These are phyloP conservation scores for Lactarius trivialis DNA, from an alignment of 768 basidiomycete species.

Conservation along the genomic window DNA sequence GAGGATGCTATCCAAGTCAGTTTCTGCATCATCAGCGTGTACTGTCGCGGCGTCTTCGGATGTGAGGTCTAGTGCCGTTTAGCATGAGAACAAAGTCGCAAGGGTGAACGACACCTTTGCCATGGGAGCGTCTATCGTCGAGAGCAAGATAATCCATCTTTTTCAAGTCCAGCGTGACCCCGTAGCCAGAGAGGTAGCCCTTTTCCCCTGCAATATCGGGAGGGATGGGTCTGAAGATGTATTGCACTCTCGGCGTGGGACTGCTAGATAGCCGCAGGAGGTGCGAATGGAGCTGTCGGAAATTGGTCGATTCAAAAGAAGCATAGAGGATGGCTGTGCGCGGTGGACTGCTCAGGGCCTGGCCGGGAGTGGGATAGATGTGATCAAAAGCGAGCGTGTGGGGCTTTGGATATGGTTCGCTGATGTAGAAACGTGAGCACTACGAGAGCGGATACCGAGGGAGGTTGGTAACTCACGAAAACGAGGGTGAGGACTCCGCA, in stretches of 20 bases:
- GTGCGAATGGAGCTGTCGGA: slow-evolving; percentile 62
- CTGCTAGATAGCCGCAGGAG: slow-evolving; percentile 46
- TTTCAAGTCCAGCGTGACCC: slow-evolving; percentile 88
- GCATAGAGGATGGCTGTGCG: slow-evolving; percentile 77
- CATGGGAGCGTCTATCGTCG: slow-evolving; percentile 64
- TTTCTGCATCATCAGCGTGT: slow-evolving; percentile 14
- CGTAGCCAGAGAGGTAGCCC: slow-evolving; percentile 76
- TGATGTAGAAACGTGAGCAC: slow-evolving; percentile 5
- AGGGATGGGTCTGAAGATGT: slow-evolving; percentile 68
- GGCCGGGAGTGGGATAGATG: slow-evolving; percentile 46
- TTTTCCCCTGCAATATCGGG: slow-evolving; percentile 28
- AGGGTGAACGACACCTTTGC: slow-evolving; percentile 9
- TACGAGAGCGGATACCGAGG: not conserved
- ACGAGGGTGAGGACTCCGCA: slow-evolving; percentile 23
- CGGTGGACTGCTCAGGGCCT: slow-evolving; percentile 40
- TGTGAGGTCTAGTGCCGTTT: not conserved
- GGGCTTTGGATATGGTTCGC: slow-evolving; percentile 36
- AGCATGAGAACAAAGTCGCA: not conserved
- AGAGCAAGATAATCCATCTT: slow-evolving; percentile 95
- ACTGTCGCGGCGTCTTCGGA: slow-evolving; percentile 3
- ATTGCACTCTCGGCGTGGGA: slow-evolving; percentile 49
- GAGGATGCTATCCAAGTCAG: slow-evolving; percentile 19
- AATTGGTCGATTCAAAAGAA: slow-evolving; percentile 55
- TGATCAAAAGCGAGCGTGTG: slow-evolving; percentile 74
- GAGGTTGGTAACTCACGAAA: slow-evolving; percentile 27